Evolutionary conservation across 768 basidiomycete species (phyloP).

Genomic region (Ramaria rubella): DNA sequence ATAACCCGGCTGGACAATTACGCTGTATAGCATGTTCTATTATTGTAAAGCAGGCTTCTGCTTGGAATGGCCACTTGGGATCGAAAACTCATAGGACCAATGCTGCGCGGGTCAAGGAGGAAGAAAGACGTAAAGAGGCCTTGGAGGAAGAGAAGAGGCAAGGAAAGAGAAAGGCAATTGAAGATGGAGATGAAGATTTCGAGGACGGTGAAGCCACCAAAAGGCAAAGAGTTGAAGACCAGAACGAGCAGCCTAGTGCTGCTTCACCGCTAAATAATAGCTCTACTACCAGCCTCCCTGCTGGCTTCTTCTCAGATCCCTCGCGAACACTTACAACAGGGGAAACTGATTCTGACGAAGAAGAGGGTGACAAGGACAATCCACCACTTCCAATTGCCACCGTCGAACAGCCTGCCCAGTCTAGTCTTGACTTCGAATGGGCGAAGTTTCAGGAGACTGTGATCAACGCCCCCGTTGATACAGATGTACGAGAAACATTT

Average conservation of each 20-base stretch:
- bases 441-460: conserved; percentile 64
- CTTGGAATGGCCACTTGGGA: conserved; percentile 84
- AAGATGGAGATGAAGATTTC: conserved; percentile 32
- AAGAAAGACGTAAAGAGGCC: conserved; percentile 39
- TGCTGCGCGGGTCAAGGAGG: conserved; percentile 51
- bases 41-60: conserved; percentile 64
- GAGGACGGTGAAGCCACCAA: conserved; percentile 15
- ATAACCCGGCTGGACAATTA: conserved; percentile 58
- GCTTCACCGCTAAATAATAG: conserved; percentile 17
- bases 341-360: conserved; percentile 33
- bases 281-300: conserved; percentile 38
- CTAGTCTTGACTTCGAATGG: conserved; percentile 61
- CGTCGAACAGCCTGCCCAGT: conserved; percentile 11
- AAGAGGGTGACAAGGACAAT: conserved; percentile 29
- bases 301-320: conserved; percentile 79
- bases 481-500: conserved; percentile 41
- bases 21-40: conserved; percentile 61
- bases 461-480: conserved; percentile 31
- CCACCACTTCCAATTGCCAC: background rate
- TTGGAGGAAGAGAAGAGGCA: conserved; percentile 29
- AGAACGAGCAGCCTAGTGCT: conserved; percentile 21
- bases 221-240: conserved; percentile 6
- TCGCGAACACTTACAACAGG: conserved; percentile 39
- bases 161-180: conserved; percentile 27
- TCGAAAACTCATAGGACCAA: conserved; percentile 73